Conservation (phyloP, 2,329 filamentous ascomycete genomes). For the Verticillium nonalfalfae region DNA sequence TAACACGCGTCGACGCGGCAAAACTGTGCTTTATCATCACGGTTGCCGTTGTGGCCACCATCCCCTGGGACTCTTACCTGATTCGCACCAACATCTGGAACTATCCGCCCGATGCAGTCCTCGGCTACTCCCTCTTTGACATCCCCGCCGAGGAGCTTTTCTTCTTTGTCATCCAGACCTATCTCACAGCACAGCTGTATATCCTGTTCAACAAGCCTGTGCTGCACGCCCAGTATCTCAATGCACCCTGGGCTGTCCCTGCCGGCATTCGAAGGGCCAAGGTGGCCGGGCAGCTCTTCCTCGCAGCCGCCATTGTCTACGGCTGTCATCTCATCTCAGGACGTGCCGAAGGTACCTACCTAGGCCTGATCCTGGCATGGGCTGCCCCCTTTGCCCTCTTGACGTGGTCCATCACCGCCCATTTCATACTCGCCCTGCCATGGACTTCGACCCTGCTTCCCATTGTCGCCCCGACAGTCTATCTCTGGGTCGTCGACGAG, state of each 20-base stretch:
- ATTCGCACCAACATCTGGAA: constrained; percentile 64
- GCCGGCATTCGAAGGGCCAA: constrained; percentile 20
- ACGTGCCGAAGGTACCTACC: constrained; percentile 51
- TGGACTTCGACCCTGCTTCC: constrained; percentile 49
- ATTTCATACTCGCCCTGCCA: constrained; percentile 57
- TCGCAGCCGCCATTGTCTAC: constrained; percentile 36
- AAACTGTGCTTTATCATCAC: constrained; percentile 54
- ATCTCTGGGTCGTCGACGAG: constrained; percentile 68
- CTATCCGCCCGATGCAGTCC: constrained; percentile 59
- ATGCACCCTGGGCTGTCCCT: constrained; percentile 19
- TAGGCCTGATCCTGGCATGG: constrained; percentile 66
- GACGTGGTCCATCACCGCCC: constrained; percentile 57
- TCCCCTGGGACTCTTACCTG: constrained; percentile 73
- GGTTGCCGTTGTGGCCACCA: constrained; percentile 60
- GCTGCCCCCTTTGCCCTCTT: constrained; percentile 59
- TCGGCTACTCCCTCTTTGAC: constrained; percentile 55
- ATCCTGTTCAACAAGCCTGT: constrained; percentile 60
- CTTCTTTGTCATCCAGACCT: constrained; percentile 73
- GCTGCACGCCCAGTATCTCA: constrained; percentile 38
- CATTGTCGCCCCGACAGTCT: constrained; percentile 58
- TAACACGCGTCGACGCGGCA: constrained; percentile 55
- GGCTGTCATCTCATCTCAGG: constrained; percentile 37
- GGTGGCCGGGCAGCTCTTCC: constrained; percentile 40
- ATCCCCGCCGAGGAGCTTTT: constrained; percentile 70
- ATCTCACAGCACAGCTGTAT: constrained; percentile 64